Base-by-base conservation (phyloP, 495 filamentous ascomycete genomes). In the Melanomma pulvis-pyrius region DNA sequence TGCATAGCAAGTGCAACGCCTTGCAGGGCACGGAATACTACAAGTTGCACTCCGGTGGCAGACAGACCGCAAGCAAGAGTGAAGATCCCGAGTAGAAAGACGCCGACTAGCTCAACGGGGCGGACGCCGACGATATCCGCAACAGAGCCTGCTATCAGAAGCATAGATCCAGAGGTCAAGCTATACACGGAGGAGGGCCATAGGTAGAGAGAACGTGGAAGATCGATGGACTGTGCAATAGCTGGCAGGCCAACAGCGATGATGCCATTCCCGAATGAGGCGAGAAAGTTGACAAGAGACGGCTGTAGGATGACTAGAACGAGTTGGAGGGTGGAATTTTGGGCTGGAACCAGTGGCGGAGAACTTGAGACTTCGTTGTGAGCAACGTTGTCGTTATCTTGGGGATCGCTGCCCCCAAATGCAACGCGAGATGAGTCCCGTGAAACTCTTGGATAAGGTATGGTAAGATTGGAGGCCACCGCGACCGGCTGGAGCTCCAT, bases 91-190 rank as follows among this genome's bases (percentile, higher is more conserved):
- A 78, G 73, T 0, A 85, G 65, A 9, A 81, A 74, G 53, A 78
- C 78, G 1, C 84, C 84, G 1, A 74, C 65, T 0, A 86, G 54
- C 49, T 80, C 80, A 21, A 84, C 75, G 7, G 68, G 64, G 28
- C 78, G 71, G 32, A 73, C 74, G 0, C 84, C 84, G 0, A 84
- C 61, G 6, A 83, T 74, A 61, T 87, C 84, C 8, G 83, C 81
- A 8, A 85, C 63, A 3, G 83, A 73, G 8, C 83, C 84, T 7
- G 80, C 78, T 12, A 83, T 64, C 0, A 87, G 75, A 2, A 86
- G 79, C 32, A 73, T 74, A 48, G 79, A 82, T 39, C 82, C 82
- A 12, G 47, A 62, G 25, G 70, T 71, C 24, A 73, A 68, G 22
- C 74, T 77, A 5, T 79, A 78, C n/a, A 83, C 64, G 13, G 64